These are phyloP conservation scores for Verbascum thapsus DNA, from an alignment of 257 asterid genomes.

Conservation along the genomic window DNA sequence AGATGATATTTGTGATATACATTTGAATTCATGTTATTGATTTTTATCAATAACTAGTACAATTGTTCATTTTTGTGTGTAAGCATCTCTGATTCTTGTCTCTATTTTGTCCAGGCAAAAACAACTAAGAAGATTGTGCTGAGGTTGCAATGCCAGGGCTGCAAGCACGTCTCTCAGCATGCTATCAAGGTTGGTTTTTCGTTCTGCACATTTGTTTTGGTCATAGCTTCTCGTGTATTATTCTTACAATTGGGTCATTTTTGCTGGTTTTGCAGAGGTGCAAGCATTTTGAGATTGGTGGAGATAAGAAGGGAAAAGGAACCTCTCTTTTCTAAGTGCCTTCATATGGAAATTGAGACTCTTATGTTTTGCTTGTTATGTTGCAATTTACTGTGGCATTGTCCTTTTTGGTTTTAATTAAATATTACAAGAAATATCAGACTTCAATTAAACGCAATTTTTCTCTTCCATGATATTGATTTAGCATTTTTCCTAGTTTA, in stretches of 20 bases:
- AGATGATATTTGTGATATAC: no score
- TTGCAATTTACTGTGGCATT: slow-evolving; percentile 1
- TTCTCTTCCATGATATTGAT: slow-evolving; percentile 13
- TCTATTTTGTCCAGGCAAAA: slow-evolving; percentile 47
- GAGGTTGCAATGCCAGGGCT: slow-evolving; percentile 70
- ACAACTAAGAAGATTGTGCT: slow-evolving; percentile 78
- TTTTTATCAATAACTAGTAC: no score
- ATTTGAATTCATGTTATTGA: no score
- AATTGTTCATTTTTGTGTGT: background rate
- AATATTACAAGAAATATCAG: slow-evolving; percentile 25
- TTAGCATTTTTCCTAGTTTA: background rate
- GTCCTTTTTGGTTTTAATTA: slow-evolving; percentile 12
- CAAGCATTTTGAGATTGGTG: slow-evolving; percentile 60
- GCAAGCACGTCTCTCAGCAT: slow-evolving; percentile 76
- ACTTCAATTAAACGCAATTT: slow-evolving; percentile 4
- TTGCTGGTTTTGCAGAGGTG: slow-evolving; percentile 42
- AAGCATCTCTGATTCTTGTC: background rate
- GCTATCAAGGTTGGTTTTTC: slow-evolving; percentile 54
- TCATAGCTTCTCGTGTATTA: background rate
- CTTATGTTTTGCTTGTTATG: slow-evolving; percentile 5
- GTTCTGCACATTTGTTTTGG: background rate
- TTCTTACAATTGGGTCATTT: background rate
- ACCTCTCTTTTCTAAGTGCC: slow-evolving; percentile 47
- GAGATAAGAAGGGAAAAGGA: slow-evolving; percentile 63
- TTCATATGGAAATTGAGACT: background rate